Base-by-base conservation (phyloP, 495 filamentous ascomycete genomes). In the Apiosordaria backusii region DNA sequence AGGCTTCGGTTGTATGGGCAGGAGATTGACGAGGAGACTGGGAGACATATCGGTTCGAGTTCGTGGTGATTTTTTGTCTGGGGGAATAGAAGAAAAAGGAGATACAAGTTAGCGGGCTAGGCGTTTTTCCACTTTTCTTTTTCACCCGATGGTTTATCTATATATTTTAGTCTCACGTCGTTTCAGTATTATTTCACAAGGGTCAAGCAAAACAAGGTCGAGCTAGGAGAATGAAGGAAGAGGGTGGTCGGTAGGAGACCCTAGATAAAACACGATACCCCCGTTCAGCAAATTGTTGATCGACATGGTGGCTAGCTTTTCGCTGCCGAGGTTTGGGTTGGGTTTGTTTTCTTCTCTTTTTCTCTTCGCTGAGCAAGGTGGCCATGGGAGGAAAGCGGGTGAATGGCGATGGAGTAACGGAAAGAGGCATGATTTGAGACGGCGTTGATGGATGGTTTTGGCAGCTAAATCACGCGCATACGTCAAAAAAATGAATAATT, bases 1-100 rank as follows among this genome's bases (percentile, higher is more conserved):
- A 76, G 87, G 13, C 65, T 88, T 15, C 67, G 82, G 24, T 29
- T 89, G 64, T 86, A 84, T 66, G 87, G 87, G 6, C 73, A 84
- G 19, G 53, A 60, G 59, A 23, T 66, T 13, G 35, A 45, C 35
- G 35, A 45, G 35, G 9, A 13, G 9, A 45, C 35, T 45, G 35
- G 35, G 10, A 45, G 16, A 13, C 35, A 45, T 15, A 45, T 45
- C 35, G 35, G 35, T 13, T 45, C 35, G 35, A 45, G 35, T 13
- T 45, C 35, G 5, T 45, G 35, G 35, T 45, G 1, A 45, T 9
- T 13, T 45, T 7, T 13, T 7, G 5, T 45, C 16, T 13, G 35
- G 5, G 35, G 13, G 9, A 15, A 45, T 45, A 15, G 35, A 45
- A 45, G 35, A 45, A 45, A 45, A 13, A 15, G 35, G 10, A 45